Evolutionary conservation across 2,329 filamentous ascomycete species (phyloP), one percentile per base, ranked within the genome.

Genomic region (Clonostachys sp.): DNA sequence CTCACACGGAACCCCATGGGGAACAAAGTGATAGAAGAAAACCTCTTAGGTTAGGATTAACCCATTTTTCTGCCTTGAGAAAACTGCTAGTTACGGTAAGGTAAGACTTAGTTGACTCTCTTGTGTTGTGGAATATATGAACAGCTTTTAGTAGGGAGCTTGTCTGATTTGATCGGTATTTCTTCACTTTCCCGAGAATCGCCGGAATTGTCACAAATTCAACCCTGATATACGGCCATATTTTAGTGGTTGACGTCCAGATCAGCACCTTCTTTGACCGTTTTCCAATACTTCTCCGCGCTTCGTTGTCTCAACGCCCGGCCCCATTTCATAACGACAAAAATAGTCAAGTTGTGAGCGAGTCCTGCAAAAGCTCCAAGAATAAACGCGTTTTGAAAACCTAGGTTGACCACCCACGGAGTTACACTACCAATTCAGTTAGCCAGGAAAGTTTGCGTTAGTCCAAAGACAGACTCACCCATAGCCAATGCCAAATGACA

Each of bases 361-460:
- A 73, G 51, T 1, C 61, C 65, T 49, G 71, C 50, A 9, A 72
- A 70, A 0, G 68, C 71, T 4, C 64, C 59, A 12, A 71, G 65
- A 39, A 74, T 55, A 45, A 66, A 74, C 5, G 68, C 67, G 48
- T 73, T 72, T 40, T 72, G 67, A 30, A 66, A 61, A 0, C 72
- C 72, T 44, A 71, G 55, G 6, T 64, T 55, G 6, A 59, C 63
- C 3, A 73, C 55, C 71, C 71, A 74, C 0, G 71, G 71, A 0
- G 71, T 74, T 30, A 74, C 66, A 14, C 76, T 81, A 51, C 55
- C 66, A 3, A 61, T 74, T 17, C 61, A 65, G 3, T 63, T 75
- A 49, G 67, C 69, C 41, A 70, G 71, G 3, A 2, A 13, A 39
- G 7, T 17, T 17, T 39, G 16, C 12, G 36, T 3, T 39, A 3